Percentiles rank a stretch among this genome's conserved stretches.
These are phyloP conservation scores for Yarrowia sp. DNA, from an alignment of 805 yeast species.

Conservation along the genomic window DNA sequence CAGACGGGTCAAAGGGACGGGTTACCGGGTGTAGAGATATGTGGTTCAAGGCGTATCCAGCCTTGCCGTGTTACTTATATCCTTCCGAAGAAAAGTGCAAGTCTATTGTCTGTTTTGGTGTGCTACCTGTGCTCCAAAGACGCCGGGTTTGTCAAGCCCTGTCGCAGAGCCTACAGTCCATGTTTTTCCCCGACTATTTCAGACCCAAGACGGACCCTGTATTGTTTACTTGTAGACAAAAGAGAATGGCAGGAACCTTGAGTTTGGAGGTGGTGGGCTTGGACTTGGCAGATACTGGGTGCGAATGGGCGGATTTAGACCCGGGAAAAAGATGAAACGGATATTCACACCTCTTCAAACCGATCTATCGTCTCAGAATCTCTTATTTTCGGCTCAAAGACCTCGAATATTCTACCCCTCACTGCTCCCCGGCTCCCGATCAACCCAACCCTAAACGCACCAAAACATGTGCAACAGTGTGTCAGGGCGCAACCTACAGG, in stretches of 20 bases:
- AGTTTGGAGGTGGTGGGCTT: background rate
- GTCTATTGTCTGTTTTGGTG: too few relatives aligned
- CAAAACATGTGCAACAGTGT: slow-evolving; percentile 11
- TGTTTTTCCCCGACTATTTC: slow-evolving; percentile 16
- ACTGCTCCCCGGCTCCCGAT: background rate
- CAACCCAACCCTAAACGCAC: slow-evolving; percentile 1
- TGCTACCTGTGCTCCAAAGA: too few relatives aligned
- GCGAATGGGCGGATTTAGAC: background rate
- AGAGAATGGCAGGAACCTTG: background rate
- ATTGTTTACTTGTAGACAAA: slow-evolving; percentile 1
- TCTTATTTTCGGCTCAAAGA: background rate
- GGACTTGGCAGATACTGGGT: too few relatives aligned
- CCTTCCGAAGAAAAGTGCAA: too few relatives aligned
- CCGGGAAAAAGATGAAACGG: too few relatives aligned
- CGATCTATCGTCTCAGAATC: background rate
- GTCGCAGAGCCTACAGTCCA: background rate
- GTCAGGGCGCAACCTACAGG: slow-evolving; percentile 11
- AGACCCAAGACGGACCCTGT: background rate
- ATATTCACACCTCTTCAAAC: background rate
- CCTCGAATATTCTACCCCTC: background rate
- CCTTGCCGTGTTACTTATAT: too few relatives aligned
- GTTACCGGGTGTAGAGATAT: too few relatives aligned
- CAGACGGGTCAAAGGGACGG: too few relatives aligned
- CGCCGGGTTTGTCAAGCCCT: background rate
- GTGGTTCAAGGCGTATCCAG: too few relatives aligned